These are phyloP conservation scores for Urtica urens DNA, from an alignment of 306 rosid genomes.

Conservation along the genomic window DNA sequence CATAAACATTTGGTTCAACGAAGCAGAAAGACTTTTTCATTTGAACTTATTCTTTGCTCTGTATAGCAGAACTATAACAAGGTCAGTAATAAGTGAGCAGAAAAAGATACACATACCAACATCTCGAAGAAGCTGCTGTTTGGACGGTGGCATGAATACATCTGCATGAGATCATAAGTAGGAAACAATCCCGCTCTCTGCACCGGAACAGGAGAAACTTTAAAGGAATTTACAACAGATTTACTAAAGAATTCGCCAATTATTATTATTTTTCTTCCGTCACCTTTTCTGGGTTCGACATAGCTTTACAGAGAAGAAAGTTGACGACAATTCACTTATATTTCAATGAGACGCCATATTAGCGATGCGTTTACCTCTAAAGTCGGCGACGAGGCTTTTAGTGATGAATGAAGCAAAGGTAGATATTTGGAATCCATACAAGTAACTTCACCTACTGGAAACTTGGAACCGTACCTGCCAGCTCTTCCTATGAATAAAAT, in stretches of 20 bases:
- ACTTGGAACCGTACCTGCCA: constrained; percentile 84
- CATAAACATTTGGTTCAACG: neutral
- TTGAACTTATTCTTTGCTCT: too few relatives aligned
- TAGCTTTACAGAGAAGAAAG: too few relatives aligned
- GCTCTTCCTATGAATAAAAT: constrained; percentile 74
- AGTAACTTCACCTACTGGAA: constrained; percentile 81
- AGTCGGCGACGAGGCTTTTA: constrained; percentile 56
- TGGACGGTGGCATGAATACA: constrained; percentile 63
- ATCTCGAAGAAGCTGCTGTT: constrained; percentile 38
- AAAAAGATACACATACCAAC: constrained; percentile 39
- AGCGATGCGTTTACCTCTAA: constrained; percentile 47
- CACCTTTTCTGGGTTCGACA: too few relatives aligned
- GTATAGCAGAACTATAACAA: too few relatives aligned
- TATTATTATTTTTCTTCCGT: too few relatives aligned
- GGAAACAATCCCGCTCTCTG: constrained; percentile 93
- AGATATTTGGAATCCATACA: constrained; percentile 54
- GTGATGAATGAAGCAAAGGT: constrained; percentile 71
- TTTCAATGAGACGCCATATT: constrained; percentile 7
- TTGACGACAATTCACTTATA: too few relatives aligned
- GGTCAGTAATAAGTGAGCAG: neutral
- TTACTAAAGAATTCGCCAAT: too few relatives aligned
- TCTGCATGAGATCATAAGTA: constrained; percentile 60
- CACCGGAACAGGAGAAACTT: constrained; percentile 16
- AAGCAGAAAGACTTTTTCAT: too few relatives aligned
- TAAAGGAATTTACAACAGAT: constrained; percentile 18